Evolutionary conservation across 495 filamentous ascomycete genomes (phyloP).

Genomic region (Apiosordaria backusii): DNA sequence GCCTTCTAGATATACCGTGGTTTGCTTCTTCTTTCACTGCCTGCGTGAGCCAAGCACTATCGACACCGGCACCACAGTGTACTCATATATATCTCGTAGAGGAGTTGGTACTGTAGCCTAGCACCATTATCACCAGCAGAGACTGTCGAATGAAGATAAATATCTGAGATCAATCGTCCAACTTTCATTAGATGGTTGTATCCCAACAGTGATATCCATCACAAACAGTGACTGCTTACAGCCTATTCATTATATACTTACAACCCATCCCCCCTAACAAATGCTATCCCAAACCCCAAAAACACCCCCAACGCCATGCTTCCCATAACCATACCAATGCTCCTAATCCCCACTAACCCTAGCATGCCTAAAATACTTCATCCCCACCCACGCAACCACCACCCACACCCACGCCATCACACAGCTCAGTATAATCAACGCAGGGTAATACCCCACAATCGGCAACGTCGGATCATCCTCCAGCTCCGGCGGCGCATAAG

Average conservation of each 20-base stretch:
- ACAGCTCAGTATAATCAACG: constrained; percentile 82
- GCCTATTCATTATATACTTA: too few species aligned
- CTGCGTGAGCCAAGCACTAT: too few species aligned
- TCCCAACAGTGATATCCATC: too few species aligned
- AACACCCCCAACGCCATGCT: neutral
- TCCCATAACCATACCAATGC: neutral
- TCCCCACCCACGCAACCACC: constrained; percentile 91
- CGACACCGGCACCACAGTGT: too few species aligned
- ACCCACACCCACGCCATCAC: constrained; percentile 99
- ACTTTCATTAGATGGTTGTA: too few species aligned
- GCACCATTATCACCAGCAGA: too few species aligned
- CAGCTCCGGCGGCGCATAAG: constrained; percentile 86
- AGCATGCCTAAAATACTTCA: constrained; percentile 99
- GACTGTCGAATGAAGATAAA: too few species aligned
- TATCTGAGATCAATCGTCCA: too few species aligned
- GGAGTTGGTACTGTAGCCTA: too few species aligned
- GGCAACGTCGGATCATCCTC: constrained; percentile 91
- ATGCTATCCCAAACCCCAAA: neutral
- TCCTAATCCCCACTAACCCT: constrained; percentile 62
- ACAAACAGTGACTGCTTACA: too few species aligned
- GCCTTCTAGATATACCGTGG: neutral
- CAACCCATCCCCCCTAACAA: neutral
- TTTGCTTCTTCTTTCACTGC: neutral
- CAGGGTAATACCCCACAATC: constrained; percentile 95
- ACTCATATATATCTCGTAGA: too few species aligned